These are phyloP conservation scores for Blastocladiella emersonii DNA, from an alignment of 371 early-diverging fungal genomes.

Conservation along the genomic window DNA sequence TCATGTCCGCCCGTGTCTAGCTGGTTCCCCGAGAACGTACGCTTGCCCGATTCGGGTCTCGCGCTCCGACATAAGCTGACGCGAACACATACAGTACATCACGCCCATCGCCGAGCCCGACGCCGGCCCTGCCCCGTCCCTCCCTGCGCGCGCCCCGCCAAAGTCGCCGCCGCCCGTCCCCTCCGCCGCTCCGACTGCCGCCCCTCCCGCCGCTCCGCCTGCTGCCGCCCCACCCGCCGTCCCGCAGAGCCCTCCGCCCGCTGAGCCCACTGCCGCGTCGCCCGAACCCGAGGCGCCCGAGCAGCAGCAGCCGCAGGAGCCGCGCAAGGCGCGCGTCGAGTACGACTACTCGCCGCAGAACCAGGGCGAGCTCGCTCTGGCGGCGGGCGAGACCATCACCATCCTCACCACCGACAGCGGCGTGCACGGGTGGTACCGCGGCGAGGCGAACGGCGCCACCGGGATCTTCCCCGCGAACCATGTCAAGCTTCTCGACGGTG, in stretches of 20 bases:
- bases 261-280: not conserved
- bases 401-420: not conserved
- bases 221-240: not conserved
- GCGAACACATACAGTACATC: too few relatives aligned
- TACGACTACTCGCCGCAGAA: slow-evolving; percentile 1
- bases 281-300: not conserved
- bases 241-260: not conserved
- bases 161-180: too few relatives aligned
- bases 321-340: not conserved
- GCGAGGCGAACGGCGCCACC: not conserved
- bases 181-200: not conserved
- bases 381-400: not conserved
- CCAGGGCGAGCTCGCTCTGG: not conserved
- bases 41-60: too few relatives aligned
- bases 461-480: not conserved
- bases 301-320: not conserved
- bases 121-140: too few relatives aligned
- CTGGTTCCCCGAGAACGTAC: too few relatives aligned
- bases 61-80: too few relatives aligned
- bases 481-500: not conserved
- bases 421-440: slow-evolving; percentile 1
- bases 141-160: too few relatives aligned
- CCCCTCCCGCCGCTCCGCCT: not conserved
- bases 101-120: too few relatives aligned
- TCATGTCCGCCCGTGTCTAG: too few relatives aligned